Percentiles rank a stretch among this genome's conserved stretches.
Evolutionary conservation across 106 monocot genomes (phyloP).

Genomic region (Acorus calamus): DNA sequence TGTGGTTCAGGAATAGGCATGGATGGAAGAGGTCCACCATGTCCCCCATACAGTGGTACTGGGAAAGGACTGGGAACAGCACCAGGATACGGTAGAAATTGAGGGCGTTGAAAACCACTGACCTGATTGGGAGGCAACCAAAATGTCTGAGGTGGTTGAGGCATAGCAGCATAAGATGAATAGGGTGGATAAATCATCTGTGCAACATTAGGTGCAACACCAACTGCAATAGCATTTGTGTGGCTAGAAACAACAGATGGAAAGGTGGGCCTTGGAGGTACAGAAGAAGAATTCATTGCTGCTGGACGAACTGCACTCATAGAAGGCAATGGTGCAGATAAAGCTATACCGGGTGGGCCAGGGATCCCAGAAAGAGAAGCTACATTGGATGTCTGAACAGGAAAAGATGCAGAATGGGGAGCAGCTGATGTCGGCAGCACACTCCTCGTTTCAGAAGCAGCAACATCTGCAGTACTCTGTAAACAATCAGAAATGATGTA

Average conservation of each 20-base stretch:
- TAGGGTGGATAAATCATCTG: slow-evolving; percentile 36
- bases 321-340: slow-evolving; percentile 8
- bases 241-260: slow-evolving; percentile 21
- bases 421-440: slow-evolving; percentile 5
- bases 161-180: slow-evolving; percentile 16
- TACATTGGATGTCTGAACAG: slow-evolving; percentile 15
- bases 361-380: slow-evolving; percentile 15
- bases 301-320: slow-evolving; percentile 8
- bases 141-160: slow-evolving; percentile 31
- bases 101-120: slow-evolving; percentile 34
- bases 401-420: slow-evolving; percentile 27
- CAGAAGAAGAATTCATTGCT: slow-evolving; percentile 18
- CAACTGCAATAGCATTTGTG: slow-evolving; percentile 27
- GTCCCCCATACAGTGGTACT: slow-evolving; percentile 18
- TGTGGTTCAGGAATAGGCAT: slow-evolving; percentile 22
- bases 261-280: slow-evolving; percentile 20
- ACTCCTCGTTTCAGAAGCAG: slow-evolving; percentile 1
- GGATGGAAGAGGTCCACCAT: slow-evolving; percentile 18
- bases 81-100: slow-evolving; percentile 44
- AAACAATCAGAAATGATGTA: slow-evolving; percentile 14
- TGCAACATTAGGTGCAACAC: slow-evolving; percentile 22
- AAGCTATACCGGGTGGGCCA: slow-evolving; percentile 12
- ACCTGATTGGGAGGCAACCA: slow-evolving; percentile 52
- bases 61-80: slow-evolving; percentile 23
- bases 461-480: slow-evolving; percentile 25